A percentile compares a stretch with the other conserved stretches of the same genome.
These are phyloP conservation scores for Lentinula sp. DNA, from an alignment of 768 basidiomycete species.

Conservation along the genomic window DNA sequence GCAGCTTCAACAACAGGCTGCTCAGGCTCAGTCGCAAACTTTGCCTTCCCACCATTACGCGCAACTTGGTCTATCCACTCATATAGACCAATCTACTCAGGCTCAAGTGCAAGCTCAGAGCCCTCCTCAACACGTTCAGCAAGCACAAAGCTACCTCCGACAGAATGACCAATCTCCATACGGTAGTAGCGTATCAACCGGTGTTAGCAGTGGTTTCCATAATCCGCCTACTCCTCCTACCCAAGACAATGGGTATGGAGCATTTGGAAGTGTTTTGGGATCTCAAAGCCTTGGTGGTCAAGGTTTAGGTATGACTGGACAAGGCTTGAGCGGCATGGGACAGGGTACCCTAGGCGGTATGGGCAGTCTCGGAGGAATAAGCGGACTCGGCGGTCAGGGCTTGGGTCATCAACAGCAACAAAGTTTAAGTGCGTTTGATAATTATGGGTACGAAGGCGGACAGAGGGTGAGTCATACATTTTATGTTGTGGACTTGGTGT, in stretches of 20 bases:
- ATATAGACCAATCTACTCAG: slow-evolving; percentile 52
- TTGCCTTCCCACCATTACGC: slow-evolving; percentile 46
- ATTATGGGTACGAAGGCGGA: slow-evolving; percentile 65
- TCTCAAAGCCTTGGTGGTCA: neutral
- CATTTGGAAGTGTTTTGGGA: slow-evolving; percentile 53
- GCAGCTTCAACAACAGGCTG: slow-evolving; percentile 18
- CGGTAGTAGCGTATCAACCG: neutral
- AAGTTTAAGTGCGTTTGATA: slow-evolving; percentile 53
- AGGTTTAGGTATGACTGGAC: neutral
- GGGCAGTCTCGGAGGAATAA: slow-evolving; percentile 7
- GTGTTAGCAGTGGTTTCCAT: slow-evolving; percentile 54
- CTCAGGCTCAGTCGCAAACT: slow-evolving; percentile 16
- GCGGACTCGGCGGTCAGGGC: slow-evolving; percentile 13
- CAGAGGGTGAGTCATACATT: slow-evolving; percentile 46
- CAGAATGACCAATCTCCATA: slow-evolving; percentile 29
- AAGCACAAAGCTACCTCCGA: slow-evolving; percentile 53
- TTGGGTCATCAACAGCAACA: slow-evolving; percentile 59
- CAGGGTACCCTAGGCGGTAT: neutral
- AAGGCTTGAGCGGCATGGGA: neutral
- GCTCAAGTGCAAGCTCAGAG: slow-evolving; percentile 27
- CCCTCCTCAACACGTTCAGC: slow-evolving; percentile 31
- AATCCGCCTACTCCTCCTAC: slow-evolving; percentile 72
- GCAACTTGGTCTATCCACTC: slow-evolving; percentile 60
- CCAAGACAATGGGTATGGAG: slow-evolving; percentile 60
- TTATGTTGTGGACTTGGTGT: slow-evolving; percentile 4